These are phyloP conservation scores for Biscutella laevigata DNA, from an alignment of 441 rosid species.

Conservation along the genomic window DNA sequence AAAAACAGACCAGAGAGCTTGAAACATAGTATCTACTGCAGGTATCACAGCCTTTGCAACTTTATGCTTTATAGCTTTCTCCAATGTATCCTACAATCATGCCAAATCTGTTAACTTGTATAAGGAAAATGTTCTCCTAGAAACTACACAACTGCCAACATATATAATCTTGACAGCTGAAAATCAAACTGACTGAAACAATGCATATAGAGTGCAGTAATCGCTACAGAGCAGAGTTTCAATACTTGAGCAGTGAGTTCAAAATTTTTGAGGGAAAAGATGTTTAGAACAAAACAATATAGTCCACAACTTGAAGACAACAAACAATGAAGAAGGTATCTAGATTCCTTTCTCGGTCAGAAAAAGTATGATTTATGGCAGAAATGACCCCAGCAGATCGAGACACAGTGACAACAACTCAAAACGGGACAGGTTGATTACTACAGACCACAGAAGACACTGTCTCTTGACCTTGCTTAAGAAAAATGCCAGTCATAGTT, in stretches of 20 bases:
- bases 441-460: too few species aligned
- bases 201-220: background rate
- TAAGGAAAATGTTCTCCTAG: constrained; percentile 9
- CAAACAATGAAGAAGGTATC: background rate
- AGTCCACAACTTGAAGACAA: constrained; percentile 1
- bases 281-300: background rate
- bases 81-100: constrained; percentile 78
- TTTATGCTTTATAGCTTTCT: constrained; percentile 98
- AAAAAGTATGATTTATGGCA: background rate
- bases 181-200: constrained; percentile 1
- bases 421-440: constrained; percentile 1
- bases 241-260: background rate
- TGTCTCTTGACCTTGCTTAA: constrained; percentile 1
- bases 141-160: background rate
- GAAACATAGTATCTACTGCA: constrained; percentile 98
- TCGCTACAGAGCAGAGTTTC: background rate
- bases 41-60: constrained; percentile 99
- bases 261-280: background rate
- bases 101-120: constrained; percentile 13
- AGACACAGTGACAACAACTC: background rate
- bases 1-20: constrained; percentile 70
- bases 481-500: background rate
- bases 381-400: background rate
- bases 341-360: too few species aligned
- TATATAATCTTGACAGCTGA: constrained; percentile 8